Percentiles rank a stretch among this genome's conserved stretches.
Conservation (phyloP, 129 eudicot species). For the Lactuca saligna region DNA sequence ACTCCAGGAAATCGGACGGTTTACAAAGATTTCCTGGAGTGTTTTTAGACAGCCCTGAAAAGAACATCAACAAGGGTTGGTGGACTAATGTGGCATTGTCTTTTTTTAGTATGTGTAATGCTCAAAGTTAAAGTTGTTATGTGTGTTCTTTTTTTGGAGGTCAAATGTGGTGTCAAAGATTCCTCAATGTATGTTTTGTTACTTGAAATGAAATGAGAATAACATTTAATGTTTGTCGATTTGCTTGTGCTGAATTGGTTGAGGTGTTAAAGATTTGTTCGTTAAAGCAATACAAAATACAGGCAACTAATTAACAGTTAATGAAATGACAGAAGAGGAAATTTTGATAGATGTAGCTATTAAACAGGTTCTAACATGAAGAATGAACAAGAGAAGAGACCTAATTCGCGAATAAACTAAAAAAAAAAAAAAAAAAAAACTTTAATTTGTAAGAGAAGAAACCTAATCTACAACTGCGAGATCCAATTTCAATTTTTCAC, state of each 20-base stretch:
- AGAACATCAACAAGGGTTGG: slow-evolving; percentile 27
- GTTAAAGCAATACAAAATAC: neutral
- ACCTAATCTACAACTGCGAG: neutral
- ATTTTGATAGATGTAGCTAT: neutral
- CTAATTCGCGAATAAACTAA: neutral
- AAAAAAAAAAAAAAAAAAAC: too few species aligned
- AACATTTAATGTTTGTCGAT: slow-evolving; percentile 18
- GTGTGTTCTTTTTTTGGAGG: slow-evolving; percentile 7
- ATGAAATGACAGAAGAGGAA: neutral
- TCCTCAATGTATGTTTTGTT: slow-evolving; percentile 35
- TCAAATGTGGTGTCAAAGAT: slow-evolving; percentile 32
- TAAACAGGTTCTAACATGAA: neutral
- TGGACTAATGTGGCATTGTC: slow-evolving; percentile 33
- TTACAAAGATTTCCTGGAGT: slow-evolving; percentile 19
- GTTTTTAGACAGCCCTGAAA: slow-evolving; percentile 32
- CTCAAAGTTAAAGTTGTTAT: slow-evolving; percentile 16
- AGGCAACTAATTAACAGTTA: neutral
- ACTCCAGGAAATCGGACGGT: slow-evolving; percentile 21
- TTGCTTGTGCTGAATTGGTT: neutral
- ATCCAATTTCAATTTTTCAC: neutral
- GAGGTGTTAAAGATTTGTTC: neutral
- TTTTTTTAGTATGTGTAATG: slow-evolving; percentile 22
- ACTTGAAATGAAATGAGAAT: slow-evolving; percentile 32
- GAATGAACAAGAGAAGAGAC: neutral
- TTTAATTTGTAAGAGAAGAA: neutral